Percentiles rank a stretch among this genome's conserved stretches.
These are phyloP conservation scores for Lasiosphaeria ovina DNA, from an alignment of 495 filamentous ascomycete genomes.

Conservation along the genomic window DNA sequence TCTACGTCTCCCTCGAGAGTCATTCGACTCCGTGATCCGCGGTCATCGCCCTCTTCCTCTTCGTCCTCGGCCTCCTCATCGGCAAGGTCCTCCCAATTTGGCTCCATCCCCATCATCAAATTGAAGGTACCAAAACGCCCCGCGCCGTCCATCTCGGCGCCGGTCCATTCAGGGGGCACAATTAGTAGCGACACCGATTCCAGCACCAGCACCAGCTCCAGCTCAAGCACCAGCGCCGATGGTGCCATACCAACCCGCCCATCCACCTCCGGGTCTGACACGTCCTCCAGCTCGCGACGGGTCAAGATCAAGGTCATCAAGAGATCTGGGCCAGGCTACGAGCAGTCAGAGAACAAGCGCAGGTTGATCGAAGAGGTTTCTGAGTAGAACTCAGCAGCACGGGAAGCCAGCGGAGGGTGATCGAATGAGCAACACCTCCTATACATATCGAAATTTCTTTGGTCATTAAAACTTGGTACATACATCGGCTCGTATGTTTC, in stretches of 20 bases:
- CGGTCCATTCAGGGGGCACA: not conserved
- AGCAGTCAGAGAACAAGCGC: not conserved
- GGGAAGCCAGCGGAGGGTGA: too few relatives aligned
- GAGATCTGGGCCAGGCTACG: not conserved
- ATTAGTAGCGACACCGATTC: slow-evolving; percentile 2
- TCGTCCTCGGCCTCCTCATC: slow-evolving; percentile 7
- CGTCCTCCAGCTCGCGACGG: not conserved
- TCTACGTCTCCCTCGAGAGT: not conserved
- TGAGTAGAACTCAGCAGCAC: too few relatives aligned
- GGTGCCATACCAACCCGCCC: not conserved
- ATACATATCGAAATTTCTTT: too few relatives aligned
- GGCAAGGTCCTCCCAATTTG: not conserved
- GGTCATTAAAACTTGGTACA: too few relatives aligned
- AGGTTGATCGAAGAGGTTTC: slow-evolving; percentile 2
- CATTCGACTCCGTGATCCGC: slow-evolving; percentile 6
- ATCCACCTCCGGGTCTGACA: slow-evolving; percentile 9
- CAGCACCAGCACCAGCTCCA: not conserved
- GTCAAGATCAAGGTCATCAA: slow-evolving; percentile 10
- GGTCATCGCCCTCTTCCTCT: slow-evolving; percentile 5
- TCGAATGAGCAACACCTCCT: too few relatives aligned
- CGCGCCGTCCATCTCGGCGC: not conserved
- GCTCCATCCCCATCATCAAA: slow-evolving; percentile 4
- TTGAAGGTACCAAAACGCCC: not conserved
- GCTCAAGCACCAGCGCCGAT: not conserved
- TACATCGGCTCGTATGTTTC: too few relatives aligned